These are phyloP conservation scores for Mangifera indica DNA, from an alignment of 345 rosid genomes.

Conservation along the genomic window DNA sequence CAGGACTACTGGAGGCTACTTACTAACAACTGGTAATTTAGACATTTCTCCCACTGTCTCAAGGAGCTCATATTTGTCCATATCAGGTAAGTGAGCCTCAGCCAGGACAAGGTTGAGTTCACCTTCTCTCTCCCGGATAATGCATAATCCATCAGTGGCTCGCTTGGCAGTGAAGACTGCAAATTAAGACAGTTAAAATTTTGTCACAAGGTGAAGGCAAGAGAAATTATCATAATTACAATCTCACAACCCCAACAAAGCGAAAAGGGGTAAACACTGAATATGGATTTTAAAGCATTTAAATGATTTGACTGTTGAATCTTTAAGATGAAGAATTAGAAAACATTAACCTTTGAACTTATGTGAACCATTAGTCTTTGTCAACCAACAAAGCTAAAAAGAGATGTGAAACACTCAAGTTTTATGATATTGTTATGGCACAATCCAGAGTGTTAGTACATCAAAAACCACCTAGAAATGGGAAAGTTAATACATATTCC, in stretches of 20 bases:
- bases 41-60: conserved; percentile 34
- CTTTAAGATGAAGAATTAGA: no score
- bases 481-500: not conserved
- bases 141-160: conserved; percentile 37
- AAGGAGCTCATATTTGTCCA: conserved; percentile 48
- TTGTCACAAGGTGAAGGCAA: not conserved
- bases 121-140: conserved; percentile 27
- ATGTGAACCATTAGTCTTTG: not conserved
- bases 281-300: not conserved
- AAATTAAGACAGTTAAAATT: conserved; percentile 3
- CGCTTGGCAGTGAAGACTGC: conserved; percentile 45
- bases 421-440: not conserved
- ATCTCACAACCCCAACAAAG: not conserved
- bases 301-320: not conserved
- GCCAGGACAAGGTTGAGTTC: conserved; percentile 47
- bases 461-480: not conserved
- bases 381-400: conserved; percentile 5
- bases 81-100: conserved; percentile 46
- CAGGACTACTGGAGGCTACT: not conserved
- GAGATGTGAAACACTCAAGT: not conserved
- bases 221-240: not conserved
- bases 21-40: conserved; percentile 45
- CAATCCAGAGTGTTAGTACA: not conserved
- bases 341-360: not conserved
- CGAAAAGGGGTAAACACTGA: not conserved